These are phyloP conservation scores for Fusarium sp. DNA, from an alignment of 2,329 filamentous ascomycete species.

Conservation along the genomic window DNA sequence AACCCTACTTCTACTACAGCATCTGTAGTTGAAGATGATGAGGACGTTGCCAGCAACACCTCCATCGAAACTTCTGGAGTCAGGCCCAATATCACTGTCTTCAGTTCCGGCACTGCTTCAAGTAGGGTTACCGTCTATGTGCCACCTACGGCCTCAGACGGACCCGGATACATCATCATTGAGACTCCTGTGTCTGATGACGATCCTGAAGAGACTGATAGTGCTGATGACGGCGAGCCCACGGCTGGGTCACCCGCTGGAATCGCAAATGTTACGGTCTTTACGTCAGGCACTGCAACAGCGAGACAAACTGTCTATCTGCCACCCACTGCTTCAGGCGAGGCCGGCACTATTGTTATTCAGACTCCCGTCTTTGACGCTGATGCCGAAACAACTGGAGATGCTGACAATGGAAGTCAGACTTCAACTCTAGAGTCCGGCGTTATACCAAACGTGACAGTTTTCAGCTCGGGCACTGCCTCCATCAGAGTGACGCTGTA, in stretches of 20 bases:
- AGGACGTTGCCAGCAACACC: not conserved
- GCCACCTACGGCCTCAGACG: not conserved
- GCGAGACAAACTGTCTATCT: not conserved
- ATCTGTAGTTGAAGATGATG: not conserved
- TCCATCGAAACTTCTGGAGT: not conserved
- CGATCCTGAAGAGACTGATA: not conserved
- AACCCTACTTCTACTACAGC: no score
- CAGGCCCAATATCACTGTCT: not conserved
- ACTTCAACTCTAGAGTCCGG: not conserved
- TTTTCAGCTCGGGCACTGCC: conserved; percentile 8
- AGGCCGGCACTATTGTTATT: conserved; percentile 6
- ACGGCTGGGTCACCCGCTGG: rapidly evolving
- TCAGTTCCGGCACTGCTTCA: not conserved
- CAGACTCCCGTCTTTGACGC: not conserved
- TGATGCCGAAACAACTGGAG: not conserved
- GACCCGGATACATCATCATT: conserved; percentile 5
- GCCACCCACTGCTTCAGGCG: not conserved
- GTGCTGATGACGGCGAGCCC: not conserved
- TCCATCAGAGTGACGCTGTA: conserved; percentile 1
- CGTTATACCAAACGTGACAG: conserved; percentile 3
- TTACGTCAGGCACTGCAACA: not conserved
- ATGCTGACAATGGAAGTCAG: not conserved
- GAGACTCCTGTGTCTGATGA: not conserved
- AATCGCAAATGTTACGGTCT: conserved; percentile 5
- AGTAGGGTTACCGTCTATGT: conserved; percentile 2